Percentiles rank a stretch among this genome's conserved stretches.
phyloP scores from a whole-genome alignment of 306 rosid genomes.

The Dalbergia oliveri region DNA sequence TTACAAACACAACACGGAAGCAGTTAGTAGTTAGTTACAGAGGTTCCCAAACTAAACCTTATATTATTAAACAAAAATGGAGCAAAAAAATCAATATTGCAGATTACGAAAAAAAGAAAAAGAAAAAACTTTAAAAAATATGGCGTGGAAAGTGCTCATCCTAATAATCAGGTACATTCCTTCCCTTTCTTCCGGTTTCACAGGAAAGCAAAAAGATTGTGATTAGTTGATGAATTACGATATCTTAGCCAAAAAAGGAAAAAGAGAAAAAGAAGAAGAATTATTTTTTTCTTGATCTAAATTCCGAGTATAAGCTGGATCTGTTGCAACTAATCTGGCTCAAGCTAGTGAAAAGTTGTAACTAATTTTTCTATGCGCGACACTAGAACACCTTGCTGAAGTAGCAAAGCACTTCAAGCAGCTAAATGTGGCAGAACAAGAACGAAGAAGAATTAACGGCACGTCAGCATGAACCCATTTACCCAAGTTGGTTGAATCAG shows the following conservation, averaged over 20 bases:
- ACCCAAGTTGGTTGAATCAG: background rate
- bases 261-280: background rate
- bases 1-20: constrained; percentile 23
- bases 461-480: background rate
- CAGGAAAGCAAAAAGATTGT: constrained; percentile 35
- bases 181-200: constrained; percentile 22
- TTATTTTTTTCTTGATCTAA: background rate
- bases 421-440: background rate
- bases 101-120: background rate
- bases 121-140: too few species aligned
- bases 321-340: background rate
- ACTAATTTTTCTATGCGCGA: too few species aligned
- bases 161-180: constrained; percentile 8
- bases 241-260: background rate
- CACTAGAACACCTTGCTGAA: background rate
- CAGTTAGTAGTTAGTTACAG: constrained; percentile 17
- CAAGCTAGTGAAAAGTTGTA: background rate
- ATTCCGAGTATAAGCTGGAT: too few species aligned
- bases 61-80: background rate
- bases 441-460: background rate
- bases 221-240: constrained; percentile 25
- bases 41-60: constrained; percentile 20
- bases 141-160: background rate
- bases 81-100: background rate
- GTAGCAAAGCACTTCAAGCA: background rate